Evolutionary conservation across 2,329 filamentous ascomycete genomes (phyloP), one percentile per base, ranked within the genome.

Genomic region (Cladosporium oxysporum): DNA sequence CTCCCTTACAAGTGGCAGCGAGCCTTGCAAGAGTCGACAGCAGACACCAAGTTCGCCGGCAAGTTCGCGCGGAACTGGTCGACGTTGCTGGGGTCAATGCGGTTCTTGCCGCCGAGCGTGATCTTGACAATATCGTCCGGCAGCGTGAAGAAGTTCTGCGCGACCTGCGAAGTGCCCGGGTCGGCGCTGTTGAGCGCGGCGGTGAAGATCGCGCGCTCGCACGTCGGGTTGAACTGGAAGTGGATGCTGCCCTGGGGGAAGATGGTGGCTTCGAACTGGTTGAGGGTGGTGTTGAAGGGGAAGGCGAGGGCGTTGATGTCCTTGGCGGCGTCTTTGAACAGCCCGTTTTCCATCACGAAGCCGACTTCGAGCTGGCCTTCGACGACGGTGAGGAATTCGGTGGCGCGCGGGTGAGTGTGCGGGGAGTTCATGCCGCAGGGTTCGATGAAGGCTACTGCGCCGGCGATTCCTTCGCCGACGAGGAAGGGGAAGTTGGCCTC

Each of bases 211-310:
- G 81, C 80, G 1, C 74, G 71, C n/a, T 78, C 70, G 72, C 82
- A 84, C 60, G 76, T 76, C 37, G 78, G 73, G 74, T 84, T 83
- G 76, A 83, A 79, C 70, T 83, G 80, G 73, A 78, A 83, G 70
- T 84, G 82, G 66, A 83, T 82, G 65, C 69, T 73, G 21, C 82
- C 82, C 65, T 77, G 73, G 16, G 81, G 81, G 71, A 83, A 82
- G 12, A 82, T 79, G n/a, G 81, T 81, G 63, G 79, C 81, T 62
- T 82, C 77, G 71, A 79, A 80, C 49, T 78, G 75, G 53, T 73
- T 71, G 26, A 83, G 74, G 4, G 71, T 72, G 10, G 79, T 77
- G 28, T 76, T 74, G 67, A 82, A 75, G 67, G 82, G 80, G 18
- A 76, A 75, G 16, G 72, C 71, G 28, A 66, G 58, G n/a, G 61